Percentiles rank a stretch among this genome's conserved stretches.
phyloP scores from a whole-genome alignment of 2,329 filamentous ascomycete species.

The Teratosphaeria destructans region DNA sequence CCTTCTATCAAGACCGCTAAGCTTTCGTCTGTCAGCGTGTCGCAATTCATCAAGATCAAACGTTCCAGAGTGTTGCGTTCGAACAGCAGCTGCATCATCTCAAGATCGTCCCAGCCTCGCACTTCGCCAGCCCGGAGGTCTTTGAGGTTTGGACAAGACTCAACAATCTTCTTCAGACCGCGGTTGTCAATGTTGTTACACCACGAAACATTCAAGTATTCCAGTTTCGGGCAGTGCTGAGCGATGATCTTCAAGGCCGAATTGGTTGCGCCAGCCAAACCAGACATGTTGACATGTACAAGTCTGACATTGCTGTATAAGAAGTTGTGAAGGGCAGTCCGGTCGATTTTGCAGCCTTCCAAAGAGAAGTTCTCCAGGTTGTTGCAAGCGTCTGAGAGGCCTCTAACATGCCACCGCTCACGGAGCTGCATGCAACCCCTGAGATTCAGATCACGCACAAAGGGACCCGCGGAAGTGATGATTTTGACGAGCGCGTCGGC shows the following conservation, averaged over 20 bases:
- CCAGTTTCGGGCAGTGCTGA: slow-evolving; percentile 67
- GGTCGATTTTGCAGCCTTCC: slow-evolving; percentile 80
- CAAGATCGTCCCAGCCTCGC: slow-evolving; percentile 62
- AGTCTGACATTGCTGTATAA: slow-evolving; percentile 69
- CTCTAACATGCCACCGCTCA: slow-evolving; percentile 66
- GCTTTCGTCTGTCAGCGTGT: slow-evolving; percentile 64
- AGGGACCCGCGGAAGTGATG: slow-evolving; percentile 74
- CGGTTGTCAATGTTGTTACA: slow-evolving; percentile 74
- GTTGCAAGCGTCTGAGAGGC: slow-evolving; percentile 70
- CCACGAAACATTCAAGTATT: slow-evolving; percentile 84
- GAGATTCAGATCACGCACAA: slow-evolving; percentile 82
- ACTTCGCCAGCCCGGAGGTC: slow-evolving; percentile 79
- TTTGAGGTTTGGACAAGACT: slow-evolving; percentile 60
- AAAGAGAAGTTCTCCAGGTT: slow-evolving; percentile 83
- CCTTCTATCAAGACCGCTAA: slow-evolving; percentile 69
- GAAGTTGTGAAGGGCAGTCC: slow-evolving; percentile 65
- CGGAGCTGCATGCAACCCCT: slow-evolving; percentile 83
- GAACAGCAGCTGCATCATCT: slow-evolving; percentile 66
- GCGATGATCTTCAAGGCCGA: slow-evolving; percentile 78
- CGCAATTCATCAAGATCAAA: slow-evolving; percentile 71
- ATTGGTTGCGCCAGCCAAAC: slow-evolving; percentile 69
- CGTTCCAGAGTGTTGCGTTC: slow-evolving; percentile 70
- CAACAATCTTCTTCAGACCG: slow-evolving; percentile 62
- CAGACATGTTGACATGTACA: slow-evolving; percentile 77
- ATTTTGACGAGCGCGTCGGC: slow-evolving; percentile 75